These are phyloP conservation scores for Nowakowskiella sp. DNA, from an alignment of 192 early-diverging fungal genomes.

Conservation along the genomic window DNA sequence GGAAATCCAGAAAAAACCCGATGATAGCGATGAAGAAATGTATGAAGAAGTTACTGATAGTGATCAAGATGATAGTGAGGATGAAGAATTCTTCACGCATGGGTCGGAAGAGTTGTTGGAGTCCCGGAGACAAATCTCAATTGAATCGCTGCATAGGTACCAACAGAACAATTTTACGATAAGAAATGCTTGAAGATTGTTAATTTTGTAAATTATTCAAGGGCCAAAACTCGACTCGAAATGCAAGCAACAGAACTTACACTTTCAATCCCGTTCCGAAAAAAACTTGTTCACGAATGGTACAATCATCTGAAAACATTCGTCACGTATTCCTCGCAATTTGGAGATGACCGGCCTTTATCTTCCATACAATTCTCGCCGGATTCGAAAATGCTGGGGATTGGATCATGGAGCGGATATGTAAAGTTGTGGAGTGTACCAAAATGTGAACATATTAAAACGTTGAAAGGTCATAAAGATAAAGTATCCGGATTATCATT, in stretches of 20 bases:
- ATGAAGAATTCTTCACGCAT: slow-evolving; percentile 56
- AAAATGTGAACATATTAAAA: slow-evolving; percentile 47
- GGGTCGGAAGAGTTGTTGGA: slow-evolving; percentile 62
- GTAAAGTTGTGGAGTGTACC: slow-evolving; percentile 86
- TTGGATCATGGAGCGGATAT: slow-evolving; percentile 76
- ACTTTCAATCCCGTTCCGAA: slow-evolving; percentile 55
- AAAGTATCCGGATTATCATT: slow-evolving; percentile 83
- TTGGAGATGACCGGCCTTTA: slow-evolving; percentile 83
- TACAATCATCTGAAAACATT: slow-evolving; percentile 61
- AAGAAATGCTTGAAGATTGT: neutral
- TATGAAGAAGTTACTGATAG: slow-evolving; percentile 37
- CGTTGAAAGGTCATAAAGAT: slow-evolving; percentile 68
- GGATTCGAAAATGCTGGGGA: slow-evolving; percentile 66
- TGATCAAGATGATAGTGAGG: slow-evolving; percentile 31
- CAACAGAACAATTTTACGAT: neutral
- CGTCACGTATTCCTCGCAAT: slow-evolving; percentile 69
- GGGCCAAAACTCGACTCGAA: slow-evolving; percentile 57
- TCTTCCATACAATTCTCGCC: slow-evolving; percentile 71
- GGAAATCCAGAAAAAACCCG: slow-evolving; percentile 25
- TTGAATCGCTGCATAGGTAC: neutral
- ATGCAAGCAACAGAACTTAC: slow-evolving; percentile 59
- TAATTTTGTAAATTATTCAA: slow-evolving; percentile 12
- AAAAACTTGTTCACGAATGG: slow-evolving; percentile 65
- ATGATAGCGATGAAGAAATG: slow-evolving; percentile 24
- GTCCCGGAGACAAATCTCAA: slow-evolving; percentile 61